A percentile compares a stretch with the other conserved stretches of the same genome.
Evolutionary conservation across 371 early-diverging fungal species (phyloP).

Genomic region (Blyttiomyces sp.): DNA sequence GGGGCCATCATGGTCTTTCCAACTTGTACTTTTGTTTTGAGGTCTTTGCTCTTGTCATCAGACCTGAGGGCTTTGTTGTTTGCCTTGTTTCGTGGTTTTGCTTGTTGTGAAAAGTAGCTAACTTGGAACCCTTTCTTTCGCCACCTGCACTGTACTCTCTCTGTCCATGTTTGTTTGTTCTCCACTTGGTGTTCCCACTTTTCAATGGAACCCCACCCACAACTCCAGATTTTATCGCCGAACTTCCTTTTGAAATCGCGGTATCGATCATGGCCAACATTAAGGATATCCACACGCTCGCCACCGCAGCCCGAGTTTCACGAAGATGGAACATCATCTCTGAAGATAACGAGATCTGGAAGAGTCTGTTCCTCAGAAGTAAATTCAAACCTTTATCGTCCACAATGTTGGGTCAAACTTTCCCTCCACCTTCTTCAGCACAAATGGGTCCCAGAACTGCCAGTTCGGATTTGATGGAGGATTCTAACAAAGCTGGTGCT

Average conservation of each 20-base stretch:
- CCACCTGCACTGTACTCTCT: too few relatives aligned
- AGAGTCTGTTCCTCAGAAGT: slow-evolving; percentile 26
- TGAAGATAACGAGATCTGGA: slow-evolving; percentile 68
- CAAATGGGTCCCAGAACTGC: not conserved
- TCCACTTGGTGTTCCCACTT: not conserved
- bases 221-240: slow-evolving; percentile 39
- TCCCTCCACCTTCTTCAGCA: not conserved
- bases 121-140: not conserved
- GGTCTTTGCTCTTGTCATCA: not conserved
- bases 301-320: slow-evolving; percentile 50
- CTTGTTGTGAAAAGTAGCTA: not conserved
- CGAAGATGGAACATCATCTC: slow-evolving; percentile 59
- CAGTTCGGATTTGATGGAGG: not conserved
- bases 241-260: slow-evolving; percentile 60
- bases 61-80: not conserved
- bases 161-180: too few relatives aligned
- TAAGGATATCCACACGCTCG: slow-evolving; percentile 45
- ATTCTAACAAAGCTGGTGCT: not conserved
- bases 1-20: too few relatives aligned
- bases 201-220: not conserved
- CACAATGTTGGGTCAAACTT: not conserved
- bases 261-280: slow-evolving; percentile 60
- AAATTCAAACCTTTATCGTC: not conserved
- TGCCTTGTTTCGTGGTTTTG: not conserved
- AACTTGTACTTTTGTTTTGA: too few relatives aligned